These are phyloP conservation scores for Amaranthus cruentus DNA, from an alignment of 148 eudicot species.

Conservation along the genomic window DNA sequence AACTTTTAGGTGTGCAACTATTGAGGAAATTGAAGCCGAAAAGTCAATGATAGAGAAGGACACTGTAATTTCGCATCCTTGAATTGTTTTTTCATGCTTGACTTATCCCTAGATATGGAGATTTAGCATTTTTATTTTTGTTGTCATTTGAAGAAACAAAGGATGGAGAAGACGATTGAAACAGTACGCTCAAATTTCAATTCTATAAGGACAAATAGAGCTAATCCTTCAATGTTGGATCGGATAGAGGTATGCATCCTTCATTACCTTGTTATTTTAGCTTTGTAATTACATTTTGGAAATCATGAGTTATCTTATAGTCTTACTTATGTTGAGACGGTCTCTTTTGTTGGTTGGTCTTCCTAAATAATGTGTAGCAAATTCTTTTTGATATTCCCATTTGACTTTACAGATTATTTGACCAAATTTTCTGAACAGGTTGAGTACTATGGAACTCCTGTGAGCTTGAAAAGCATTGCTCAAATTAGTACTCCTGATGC, in stretches of 20 bases:
- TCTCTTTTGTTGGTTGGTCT: background rate
- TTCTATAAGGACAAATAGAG: conserved; percentile 81
- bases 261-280: background rate
- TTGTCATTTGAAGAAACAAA: conserved; percentile 54
- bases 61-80: conserved; percentile 45
- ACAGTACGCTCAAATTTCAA: conserved; percentile 59
- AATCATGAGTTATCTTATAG: background rate
- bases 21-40: conserved; percentile 90
- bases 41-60: conserved; percentile 69
- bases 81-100: conserved; percentile 1
- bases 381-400: background rate
- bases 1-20: conserved; percentile 62
- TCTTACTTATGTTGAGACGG: background rate
- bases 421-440: conserved; percentile 42
- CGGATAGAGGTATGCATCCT: conserved; percentile 58
- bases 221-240: conserved; percentile 85
- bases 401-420: conserved; percentile 5
- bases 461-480: conserved; percentile 85
- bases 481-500: conserved; percentile 90
- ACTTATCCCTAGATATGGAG: background rate
- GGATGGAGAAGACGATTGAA: conserved; percentile 95
- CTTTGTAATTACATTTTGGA: background rate
- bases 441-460: conserved; percentile 94
- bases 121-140: conserved; percentile 9
- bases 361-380: background rate